These are phyloP conservation scores for Testicularia cyperi DNA, from an alignment of 1,284 basidiomycete genomes.

Conservation along the genomic window DNA sequence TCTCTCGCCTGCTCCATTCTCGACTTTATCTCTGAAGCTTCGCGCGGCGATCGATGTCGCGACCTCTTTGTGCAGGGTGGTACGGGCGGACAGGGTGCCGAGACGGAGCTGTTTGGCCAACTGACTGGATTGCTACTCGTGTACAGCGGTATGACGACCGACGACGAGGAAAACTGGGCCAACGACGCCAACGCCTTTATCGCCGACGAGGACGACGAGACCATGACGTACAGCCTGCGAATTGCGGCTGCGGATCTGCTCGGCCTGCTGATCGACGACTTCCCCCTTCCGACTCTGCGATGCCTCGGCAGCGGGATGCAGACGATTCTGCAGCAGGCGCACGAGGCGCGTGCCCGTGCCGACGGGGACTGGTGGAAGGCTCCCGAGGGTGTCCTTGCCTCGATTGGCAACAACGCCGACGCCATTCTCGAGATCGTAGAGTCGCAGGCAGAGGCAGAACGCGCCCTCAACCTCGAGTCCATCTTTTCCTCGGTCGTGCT, in stretches of 20 bases:
- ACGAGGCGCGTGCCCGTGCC: constrained; percentile 46
- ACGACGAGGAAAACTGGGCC: constrained; percentile 92
- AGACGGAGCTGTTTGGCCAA: constrained; percentile 64
- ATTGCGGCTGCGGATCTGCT: constrained; percentile 82
- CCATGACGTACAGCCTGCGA: constrained; percentile 76
- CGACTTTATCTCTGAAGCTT: constrained; percentile 73
- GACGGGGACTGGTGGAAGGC: constrained; percentile 69
- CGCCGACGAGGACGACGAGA: constrained; percentile 90
- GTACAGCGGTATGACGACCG: constrained; percentile 82
- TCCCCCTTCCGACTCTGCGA: constrained; percentile 68
- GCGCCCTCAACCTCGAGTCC: constrained; percentile 70
- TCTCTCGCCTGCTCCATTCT: constrained; percentile 76
- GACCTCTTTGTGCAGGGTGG: constrained; percentile 66
- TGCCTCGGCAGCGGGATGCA: constrained; percentile 18
- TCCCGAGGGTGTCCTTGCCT: constrained; percentile 78
- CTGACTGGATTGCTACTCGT: constrained; percentile 70
- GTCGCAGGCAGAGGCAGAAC: constrained; percentile 62
- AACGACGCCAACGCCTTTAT: constrained; percentile 87
- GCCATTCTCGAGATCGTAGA: constrained; percentile 75
- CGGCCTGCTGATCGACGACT: constrained; percentile 74
- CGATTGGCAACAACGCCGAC: constrained; percentile 80
- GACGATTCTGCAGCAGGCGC: constrained; percentile 66
- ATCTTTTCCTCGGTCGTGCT: constrained; percentile 79
- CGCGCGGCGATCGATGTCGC: constrained; percentile 68
- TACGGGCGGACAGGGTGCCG: constrained; percentile 52